Percentiles rank a stretch among this genome's conserved stretches.
These are phyloP conservation scores for Entomortierella parvispora DNA, from an alignment of 192 early-diverging fungal genomes.

Conservation along the genomic window DNA sequence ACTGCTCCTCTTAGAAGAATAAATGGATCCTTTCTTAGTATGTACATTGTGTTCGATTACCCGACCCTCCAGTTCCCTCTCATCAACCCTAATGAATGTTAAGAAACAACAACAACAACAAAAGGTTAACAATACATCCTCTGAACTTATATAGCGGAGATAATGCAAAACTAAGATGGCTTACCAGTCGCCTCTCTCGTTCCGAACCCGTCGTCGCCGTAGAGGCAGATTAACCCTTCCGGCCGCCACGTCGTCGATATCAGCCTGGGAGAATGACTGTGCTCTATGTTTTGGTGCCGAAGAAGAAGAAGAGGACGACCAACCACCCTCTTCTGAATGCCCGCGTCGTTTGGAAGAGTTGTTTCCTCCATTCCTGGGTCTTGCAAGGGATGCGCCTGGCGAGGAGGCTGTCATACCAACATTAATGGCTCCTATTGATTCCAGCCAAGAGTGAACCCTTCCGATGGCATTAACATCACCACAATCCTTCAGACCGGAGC, in stretches of 20 bases:
- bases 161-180: background rate
- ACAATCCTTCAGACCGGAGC: conserved; percentile 81
- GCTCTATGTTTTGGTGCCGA: conserved; percentile 15
- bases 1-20: background rate
- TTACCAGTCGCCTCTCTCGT: conserved; percentile 72
- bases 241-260: conserved; percentile 22
- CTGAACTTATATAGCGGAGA: background rate
- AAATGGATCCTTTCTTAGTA: background rate
- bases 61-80: conserved; percentile 63
- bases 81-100: conserved; percentile 62
- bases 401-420: conserved; percentile 61
- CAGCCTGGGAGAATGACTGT: background rate
- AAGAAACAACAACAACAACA: background rate
- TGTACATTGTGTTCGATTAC: conserved; percentile 65
- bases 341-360: conserved; percentile 25
- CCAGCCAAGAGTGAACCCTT: conserved; percentile 86
- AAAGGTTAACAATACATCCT: background rate
- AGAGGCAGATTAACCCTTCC: conserved; percentile 39
- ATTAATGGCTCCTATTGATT: conserved; percentile 83
- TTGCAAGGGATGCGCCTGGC: conserved; percentile 42
- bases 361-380: conserved; percentile 47
- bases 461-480: conserved; percentile 95
- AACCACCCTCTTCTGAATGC: conserved; percentile 35
- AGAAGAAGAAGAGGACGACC: conserved; percentile 44
- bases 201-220: conserved; percentile 68